These are phyloP conservation scores for Aspergillus diversus DNA, from an alignment of 495 filamentous ascomycete species.

Conservation along the genomic window DNA sequence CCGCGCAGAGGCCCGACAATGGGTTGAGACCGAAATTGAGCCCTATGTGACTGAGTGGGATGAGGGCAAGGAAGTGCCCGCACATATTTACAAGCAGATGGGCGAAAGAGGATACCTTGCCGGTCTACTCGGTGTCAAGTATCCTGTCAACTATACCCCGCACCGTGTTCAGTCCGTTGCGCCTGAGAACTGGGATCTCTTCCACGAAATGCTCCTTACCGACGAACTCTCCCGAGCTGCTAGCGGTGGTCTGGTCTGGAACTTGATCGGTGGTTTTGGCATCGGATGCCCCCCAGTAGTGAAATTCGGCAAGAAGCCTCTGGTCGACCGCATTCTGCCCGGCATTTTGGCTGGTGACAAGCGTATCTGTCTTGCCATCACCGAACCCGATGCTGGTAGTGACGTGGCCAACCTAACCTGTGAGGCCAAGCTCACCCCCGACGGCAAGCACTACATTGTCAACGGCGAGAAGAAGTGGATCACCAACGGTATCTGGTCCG, in stretches of 20 bases:
- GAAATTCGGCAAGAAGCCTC: conserved; percentile 86
- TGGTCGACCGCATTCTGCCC: conserved; percentile 84
- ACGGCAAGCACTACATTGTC: conserved; percentile 98
- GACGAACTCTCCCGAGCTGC: conserved; percentile 89
- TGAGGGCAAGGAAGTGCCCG: conserved; percentile 85
- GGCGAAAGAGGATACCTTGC: conserved; percentile 90
- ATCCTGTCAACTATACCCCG: conserved; percentile 72
- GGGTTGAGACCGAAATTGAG: conserved; percentile 89
- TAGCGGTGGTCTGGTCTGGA: conserved; percentile 97
- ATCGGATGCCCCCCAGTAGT: conserved; percentile 91
- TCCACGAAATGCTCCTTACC: conserved; percentile 94
- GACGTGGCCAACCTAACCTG: conserved; percentile 96
- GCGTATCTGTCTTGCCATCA: conserved; percentile 89
- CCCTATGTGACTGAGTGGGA: conserved; percentile 96
- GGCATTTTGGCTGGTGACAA: conserved; percentile 90
- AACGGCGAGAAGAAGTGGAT: conserved; percentile 99
- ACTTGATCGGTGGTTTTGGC: conserved; percentile 90
- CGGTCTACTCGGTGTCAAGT: conserved; percentile 79
- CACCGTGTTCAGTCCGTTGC: conserved; percentile 75
- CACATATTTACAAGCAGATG: conserved; percentile 91
- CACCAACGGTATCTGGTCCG: conserved; percentile 93
- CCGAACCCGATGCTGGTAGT: conserved; percentile 78
- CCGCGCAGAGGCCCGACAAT: conserved; percentile 85
- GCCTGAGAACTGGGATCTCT: conserved; percentile 92
- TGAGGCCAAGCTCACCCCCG: conserved; percentile 88